phyloP scores from a whole-genome alignment of 2,329 filamentous ascomycete genomes.

The Raffaelea albimanens region DNA sequence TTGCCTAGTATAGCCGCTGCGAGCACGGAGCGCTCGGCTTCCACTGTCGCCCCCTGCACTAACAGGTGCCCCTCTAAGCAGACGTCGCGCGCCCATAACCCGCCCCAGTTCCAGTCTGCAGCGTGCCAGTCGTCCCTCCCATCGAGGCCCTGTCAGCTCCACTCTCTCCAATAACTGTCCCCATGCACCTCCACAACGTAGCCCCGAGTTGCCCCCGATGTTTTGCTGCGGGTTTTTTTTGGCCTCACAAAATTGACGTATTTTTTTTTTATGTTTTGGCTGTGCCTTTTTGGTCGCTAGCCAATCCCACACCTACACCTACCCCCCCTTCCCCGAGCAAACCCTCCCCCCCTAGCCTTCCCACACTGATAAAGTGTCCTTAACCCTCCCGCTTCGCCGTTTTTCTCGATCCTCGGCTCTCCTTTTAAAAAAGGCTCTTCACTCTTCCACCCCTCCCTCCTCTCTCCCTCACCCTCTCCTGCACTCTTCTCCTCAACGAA shows the following conservation, averaged over 20 bases:
- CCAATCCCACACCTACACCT: neutral
- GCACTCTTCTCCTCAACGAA: conserved; percentile 14
- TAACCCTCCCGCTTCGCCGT: neutral
- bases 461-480: conserved; percentile 23
- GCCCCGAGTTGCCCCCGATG: neutral
- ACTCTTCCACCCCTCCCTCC: conserved; percentile 11
- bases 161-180: no score
- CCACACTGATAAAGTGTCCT: neutral
- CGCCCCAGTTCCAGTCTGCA: no score
- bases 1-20: no score
- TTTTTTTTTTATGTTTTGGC: neutral
- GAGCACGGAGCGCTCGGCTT: no score
- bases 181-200: neutral
- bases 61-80: no score
- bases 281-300: neutral
- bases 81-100: no score
- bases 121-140: no score
- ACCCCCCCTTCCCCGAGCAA: neutral
- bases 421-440: neutral
- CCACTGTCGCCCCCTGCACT: no score
- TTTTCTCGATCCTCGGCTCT: neutral
- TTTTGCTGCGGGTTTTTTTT: neutral
- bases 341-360: neutral
- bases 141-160: no score
- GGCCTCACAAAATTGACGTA: neutral